phyloP scores from a whole-genome alignment of 768 basidiomycete species.

The Cytidiella melzeri region DNA sequence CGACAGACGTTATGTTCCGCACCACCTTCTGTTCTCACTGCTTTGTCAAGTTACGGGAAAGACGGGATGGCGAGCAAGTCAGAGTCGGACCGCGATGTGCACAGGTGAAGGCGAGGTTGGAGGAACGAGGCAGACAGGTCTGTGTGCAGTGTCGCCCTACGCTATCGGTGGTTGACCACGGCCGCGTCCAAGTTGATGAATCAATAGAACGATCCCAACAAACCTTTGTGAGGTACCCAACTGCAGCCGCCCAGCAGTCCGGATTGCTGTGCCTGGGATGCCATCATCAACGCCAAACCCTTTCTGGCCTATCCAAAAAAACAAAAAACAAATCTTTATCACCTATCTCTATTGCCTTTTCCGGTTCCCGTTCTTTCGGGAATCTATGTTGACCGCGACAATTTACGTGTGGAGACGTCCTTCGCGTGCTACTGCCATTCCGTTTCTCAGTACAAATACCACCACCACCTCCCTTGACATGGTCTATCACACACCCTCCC shows the following conservation, averaged over 20 bases:
- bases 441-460: background rate
- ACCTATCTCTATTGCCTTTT: background rate
- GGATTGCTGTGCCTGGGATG: background rate
- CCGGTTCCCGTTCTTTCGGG: background rate
- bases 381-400: background rate
- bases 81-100: no score
- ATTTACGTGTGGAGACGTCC: background rate
- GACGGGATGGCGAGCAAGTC: no score
- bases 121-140: no score
- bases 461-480: background rate
- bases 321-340: background rate
- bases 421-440: background rate
- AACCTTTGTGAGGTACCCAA: no score
- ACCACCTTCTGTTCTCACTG: no score
- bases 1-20: no score
- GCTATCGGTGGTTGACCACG: background rate
- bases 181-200: background rate
- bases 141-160: no score
- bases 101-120: no score
- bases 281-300: background rate
- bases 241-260: no score
- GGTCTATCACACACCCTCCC: background rate
- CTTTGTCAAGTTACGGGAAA: no score
- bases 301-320: background rate
- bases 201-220: no score